Conservation (phyloP, 208 protist species). For the Trypanosoma rangeli region DNA sequence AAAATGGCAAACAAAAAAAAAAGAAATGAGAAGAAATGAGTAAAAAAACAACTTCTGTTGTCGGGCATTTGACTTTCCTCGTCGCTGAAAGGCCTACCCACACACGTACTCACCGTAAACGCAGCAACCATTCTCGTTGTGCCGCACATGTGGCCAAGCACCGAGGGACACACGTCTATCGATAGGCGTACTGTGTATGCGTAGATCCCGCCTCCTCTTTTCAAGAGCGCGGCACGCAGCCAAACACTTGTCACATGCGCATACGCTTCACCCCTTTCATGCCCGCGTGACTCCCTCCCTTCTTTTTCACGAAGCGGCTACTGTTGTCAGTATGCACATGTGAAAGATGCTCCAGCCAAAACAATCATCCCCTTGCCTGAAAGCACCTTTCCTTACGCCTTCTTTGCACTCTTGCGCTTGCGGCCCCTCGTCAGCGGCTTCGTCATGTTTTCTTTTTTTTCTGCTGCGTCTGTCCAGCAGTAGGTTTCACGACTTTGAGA, state of each 20-base stretch:
- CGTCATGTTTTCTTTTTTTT: slow-evolving; percentile 75
- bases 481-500: slow-evolving; percentile 70
- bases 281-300: neutral
- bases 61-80: neutral
- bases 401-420: slow-evolving; percentile 38
- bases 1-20: slow-evolving; percentile 5
- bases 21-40: slow-evolving; percentile 12
- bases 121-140: neutral
- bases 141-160: neutral
- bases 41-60: slow-evolving; percentile 12
- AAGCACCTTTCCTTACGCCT: slow-evolving; percentile 17
- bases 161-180: neutral
- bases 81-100: neutral
- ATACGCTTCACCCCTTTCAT: neutral
- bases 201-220: neutral
- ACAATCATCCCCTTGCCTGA: neutral
- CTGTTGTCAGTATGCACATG: neutral
- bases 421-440: slow-evolving; percentile 88
- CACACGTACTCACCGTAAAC: neutral
- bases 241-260: neutral
- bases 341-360: neutral
- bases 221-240: neutral
- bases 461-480: slow-evolving; percentile 17
- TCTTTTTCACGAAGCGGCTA: neutral
- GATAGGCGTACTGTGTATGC: neutral